Conservation (phyloP, 192 early-diverging fungal species). For the Anaeromyces robustus region DNA sequence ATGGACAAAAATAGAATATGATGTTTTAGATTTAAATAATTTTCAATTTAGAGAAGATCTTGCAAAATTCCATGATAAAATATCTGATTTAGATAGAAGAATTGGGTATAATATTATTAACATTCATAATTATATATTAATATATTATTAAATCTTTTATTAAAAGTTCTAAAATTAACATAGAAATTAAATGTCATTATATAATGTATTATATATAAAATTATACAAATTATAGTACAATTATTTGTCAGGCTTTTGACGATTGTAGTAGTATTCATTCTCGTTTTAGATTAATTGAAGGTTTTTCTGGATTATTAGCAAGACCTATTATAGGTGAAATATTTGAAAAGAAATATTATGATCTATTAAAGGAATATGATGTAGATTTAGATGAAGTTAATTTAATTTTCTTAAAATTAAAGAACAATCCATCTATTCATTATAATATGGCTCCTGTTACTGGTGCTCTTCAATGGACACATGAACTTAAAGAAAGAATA, state of each 20-base stretch:
- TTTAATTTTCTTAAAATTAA: constrained; percentile 27
- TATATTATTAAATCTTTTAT: too few relatives aligned
- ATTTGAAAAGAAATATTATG: constrained; percentile 45
- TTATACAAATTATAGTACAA: constrained; percentile 20
- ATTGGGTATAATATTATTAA: constrained; percentile 17
- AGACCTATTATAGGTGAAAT: constrained; percentile 32
- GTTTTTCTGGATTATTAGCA: constrained; percentile 37
- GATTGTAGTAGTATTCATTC: constrained; percentile 39
- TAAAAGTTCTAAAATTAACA: too few relatives aligned
- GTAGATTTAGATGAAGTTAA: constrained; percentile 37
- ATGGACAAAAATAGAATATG: constrained; percentile 42
- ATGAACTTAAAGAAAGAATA: constrained; percentile 45
- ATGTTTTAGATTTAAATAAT: constrained; percentile 29
- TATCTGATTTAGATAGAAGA: constrained; percentile 40
- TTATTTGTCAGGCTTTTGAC: constrained; percentile 43
- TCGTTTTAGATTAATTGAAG: constrained; percentile 41
- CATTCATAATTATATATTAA: too few relatives aligned
- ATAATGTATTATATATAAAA: background rate
- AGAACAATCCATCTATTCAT: constrained; percentile 39
- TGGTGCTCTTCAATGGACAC: constrained; percentile 38
- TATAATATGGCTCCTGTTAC: constrained; percentile 55
- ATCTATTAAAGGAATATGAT: constrained; percentile 31
- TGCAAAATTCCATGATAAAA: constrained; percentile 29
- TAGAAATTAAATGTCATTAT: too few relatives aligned
- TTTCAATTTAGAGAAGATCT: constrained; percentile 33